A percentile compares a stretch with the other conserved stretches of the same genome.
Evolutionary conservation across 495 filamentous ascomycete genomes (phyloP).

Genomic region (Hypoxylon subgilvum): DNA sequence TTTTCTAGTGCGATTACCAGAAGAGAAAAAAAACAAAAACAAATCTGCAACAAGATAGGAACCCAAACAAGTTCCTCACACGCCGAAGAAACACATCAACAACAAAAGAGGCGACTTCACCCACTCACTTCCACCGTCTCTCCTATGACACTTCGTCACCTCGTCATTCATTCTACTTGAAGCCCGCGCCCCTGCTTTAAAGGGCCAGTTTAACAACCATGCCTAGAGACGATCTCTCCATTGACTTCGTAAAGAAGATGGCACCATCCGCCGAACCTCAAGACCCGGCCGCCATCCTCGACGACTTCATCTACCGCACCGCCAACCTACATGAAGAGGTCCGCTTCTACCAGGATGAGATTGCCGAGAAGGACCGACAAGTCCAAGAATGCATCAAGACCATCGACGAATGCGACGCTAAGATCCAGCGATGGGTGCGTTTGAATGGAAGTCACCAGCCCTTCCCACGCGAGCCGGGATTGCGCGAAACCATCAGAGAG

Average conservation of each 20-base stretch:
- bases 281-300: slow-evolving; percentile 87
- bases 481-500: slow-evolving; percentile 70
- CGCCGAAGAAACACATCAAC: too few species aligned
- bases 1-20: too few species aligned
- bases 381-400: slow-evolving; percentile 74
- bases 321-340: slow-evolving; percentile 93
- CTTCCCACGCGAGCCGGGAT: slow-evolving; percentile 86
- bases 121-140: too few species aligned
- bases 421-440: slow-evolving; percentile 90
- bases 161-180: slow-evolving; percentile 1
- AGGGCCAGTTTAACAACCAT: slow-evolving; percentile 57
- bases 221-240: slow-evolving; percentile 68
- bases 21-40: neutral
- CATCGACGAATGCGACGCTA: slow-evolving; percentile 78
- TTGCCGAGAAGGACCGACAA: slow-evolving; percentile 83
- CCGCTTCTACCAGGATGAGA: slow-evolving; percentile 90
- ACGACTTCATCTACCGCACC: slow-evolving; percentile 85
- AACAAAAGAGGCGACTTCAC: too few species aligned
- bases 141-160: slow-evolving; percentile 8
- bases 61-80: too few species aligned
- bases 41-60: neutral
- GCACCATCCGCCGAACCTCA: slow-evolving; percentile 57
- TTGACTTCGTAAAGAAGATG: slow-evolving; percentile 63
- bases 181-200: slow-evolving; percentile 39
- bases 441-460: slow-evolving; percentile 76